These are phyloP conservation scores for Mycosphaerella sp. DNA, from an alignment of 2,329 filamentous ascomycete genomes.

Conservation along the genomic window DNA sequence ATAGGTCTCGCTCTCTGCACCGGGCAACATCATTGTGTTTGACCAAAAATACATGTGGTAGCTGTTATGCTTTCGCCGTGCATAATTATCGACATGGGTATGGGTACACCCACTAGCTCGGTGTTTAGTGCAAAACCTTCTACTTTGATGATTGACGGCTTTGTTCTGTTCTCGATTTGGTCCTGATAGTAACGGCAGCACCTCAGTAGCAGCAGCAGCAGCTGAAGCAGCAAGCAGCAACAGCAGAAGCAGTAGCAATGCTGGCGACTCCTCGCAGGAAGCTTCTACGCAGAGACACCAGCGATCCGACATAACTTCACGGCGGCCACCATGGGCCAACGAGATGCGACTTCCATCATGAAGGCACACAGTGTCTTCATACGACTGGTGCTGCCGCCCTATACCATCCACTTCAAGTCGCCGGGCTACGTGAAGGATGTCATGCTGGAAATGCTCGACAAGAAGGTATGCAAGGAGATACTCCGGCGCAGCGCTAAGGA, in stretches of 20 bases:
- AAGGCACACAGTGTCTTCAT: conserved; percentile 41
- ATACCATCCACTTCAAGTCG: conserved; percentile 54
- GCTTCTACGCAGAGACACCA: neutral
- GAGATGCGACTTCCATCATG: conserved; percentile 6
- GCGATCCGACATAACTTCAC: neutral
- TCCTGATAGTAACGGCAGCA: no score
- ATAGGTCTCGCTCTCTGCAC: no score
- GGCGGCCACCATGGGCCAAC: neutral
- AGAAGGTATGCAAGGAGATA: conserved; percentile 52
- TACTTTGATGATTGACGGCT: no score
- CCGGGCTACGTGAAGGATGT: conserved; percentile 55
- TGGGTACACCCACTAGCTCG: no score
- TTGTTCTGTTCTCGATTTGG: no score
- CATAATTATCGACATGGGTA: no score
- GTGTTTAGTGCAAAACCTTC: no score
- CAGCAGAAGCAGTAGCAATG: neutral
- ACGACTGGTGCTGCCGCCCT: conserved; percentile 43
- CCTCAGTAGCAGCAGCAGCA: neutral
- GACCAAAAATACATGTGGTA: no score
- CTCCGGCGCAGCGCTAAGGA: conserved; percentile 53
- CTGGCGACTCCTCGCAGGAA: neutral
- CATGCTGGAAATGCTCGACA: conserved; percentile 52
- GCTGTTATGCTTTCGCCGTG: no score
- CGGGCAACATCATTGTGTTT: no score
- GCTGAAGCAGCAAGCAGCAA: neutral